A percentile compares a stretch with the other conserved stretches of the same genome.
These are phyloP conservation scores for Stachybotrys chlorohalonatus DNA, from an alignment of 2,329 filamentous ascomycete species.

Conservation along the genomic window DNA sequence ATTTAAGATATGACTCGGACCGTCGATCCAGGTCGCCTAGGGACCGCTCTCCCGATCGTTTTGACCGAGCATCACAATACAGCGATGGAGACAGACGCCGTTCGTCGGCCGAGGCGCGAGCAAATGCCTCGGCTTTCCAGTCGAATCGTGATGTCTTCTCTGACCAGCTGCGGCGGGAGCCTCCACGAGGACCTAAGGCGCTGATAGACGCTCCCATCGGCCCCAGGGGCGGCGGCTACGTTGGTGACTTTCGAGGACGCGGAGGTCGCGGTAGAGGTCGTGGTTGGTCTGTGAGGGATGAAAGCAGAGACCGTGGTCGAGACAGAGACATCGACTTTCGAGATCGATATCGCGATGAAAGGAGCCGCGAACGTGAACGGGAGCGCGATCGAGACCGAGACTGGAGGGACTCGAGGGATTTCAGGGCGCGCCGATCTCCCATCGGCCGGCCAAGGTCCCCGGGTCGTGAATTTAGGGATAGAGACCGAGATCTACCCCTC, in stretches of 20 bases:
- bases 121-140: conserved; percentile 51
- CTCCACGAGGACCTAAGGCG: conserved; percentile 74
- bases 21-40: conserved; percentile 56
- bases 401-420: conserved; percentile 30
- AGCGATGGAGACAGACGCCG: conserved; percentile 60
- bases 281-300: conserved; percentile 48
- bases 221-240: conserved; percentile 58
- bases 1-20: conserved; percentile 54
- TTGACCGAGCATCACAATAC: conserved; percentile 44
- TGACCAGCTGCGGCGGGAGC: conserved; percentile 53
- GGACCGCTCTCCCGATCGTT: conserved; percentile 63
- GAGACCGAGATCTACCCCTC: conserved; percentile 45
- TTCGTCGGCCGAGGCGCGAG: conserved; percentile 49
- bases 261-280: conserved; percentile 44
- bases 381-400: conserved; percentile 44
- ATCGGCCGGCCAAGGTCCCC: conserved; percentile 55
- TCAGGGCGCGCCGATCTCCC: conserved; percentile 46
- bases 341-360: conserved; percentile 51
- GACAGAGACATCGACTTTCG: conserved; percentile 53
- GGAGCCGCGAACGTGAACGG: conserved; percentile 49
- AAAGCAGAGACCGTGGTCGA: conserved; percentile 50
- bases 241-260: conserved; percentile 49
- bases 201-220: conserved; percentile 61
- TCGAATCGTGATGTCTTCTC: conserved; percentile 49
- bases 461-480: conserved; percentile 56